Evolutionary conservation across 345 rosid genomes (phyloP).

Genomic region (Geranium brycei): DNA sequence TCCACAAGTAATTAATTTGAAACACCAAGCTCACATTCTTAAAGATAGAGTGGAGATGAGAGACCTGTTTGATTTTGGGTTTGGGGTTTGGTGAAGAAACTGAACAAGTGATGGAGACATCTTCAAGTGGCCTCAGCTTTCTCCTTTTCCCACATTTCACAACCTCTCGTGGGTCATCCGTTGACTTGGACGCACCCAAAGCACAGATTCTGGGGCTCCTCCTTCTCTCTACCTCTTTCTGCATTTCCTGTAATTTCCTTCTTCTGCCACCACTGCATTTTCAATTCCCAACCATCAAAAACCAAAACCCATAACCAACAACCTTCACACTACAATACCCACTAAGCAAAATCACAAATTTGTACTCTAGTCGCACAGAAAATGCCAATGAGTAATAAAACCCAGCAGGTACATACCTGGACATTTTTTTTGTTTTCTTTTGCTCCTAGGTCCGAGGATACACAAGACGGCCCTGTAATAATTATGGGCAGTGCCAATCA

Average conservation of each 20-base stretch:
- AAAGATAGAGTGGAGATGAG: not conserved
- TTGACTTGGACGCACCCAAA: slow-evolving; percentile 23
- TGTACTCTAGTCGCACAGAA: not conserved
- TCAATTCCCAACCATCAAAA: not conserved
- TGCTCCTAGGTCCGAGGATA: not conserved
- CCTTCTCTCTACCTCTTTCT: slow-evolving; percentile 3
- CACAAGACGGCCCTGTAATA: not conserved
- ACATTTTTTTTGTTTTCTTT: not conserved
- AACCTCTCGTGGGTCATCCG: slow-evolving; percentile 7
- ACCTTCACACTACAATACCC: not conserved
- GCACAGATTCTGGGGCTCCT: slow-evolving; percentile 40
- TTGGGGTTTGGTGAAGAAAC: slow-evolving; percentile 4
- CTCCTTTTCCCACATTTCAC: slow-evolving; percentile 18
- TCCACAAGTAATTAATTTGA: not conserved
- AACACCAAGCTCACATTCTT: not conserved
- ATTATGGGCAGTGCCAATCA: not conserved
- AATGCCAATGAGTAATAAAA: not conserved
- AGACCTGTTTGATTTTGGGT: slow-evolving; percentile 19
- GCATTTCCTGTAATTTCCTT: not conserved
- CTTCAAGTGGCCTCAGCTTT: slow-evolving; percentile 33
- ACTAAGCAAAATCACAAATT: not conserved
- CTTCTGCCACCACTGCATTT: not conserved
- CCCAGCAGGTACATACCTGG: not conserved
- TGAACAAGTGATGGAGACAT: slow-evolving; percentile 18
- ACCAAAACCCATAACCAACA: not conserved